These are phyloP conservation scores for Paulownia fortunei DNA, from an alignment of 257 asterid genomes.

Conservation along the genomic window DNA sequence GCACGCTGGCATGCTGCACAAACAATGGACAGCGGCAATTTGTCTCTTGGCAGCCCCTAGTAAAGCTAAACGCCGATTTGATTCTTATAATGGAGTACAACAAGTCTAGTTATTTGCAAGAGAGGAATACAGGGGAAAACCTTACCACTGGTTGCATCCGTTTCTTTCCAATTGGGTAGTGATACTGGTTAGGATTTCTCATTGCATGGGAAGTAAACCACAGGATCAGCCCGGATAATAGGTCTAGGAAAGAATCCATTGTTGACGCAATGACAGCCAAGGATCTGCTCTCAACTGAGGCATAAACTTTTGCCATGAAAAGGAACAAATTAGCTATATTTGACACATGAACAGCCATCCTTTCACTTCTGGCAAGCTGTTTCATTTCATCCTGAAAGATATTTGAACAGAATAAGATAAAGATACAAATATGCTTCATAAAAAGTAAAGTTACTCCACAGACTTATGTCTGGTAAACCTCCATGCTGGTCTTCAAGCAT, in stretches of 20 bases:
- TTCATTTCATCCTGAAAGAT: constrained; percentile 71
- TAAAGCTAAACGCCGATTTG: neutral
- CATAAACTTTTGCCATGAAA: constrained; percentile 77
- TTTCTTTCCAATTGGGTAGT: constrained; percentile 88
- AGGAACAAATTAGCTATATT: constrained; percentile 77
- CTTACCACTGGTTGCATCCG: constrained; percentile 98
- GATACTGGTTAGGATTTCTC: constrained; percentile 77
- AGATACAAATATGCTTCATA: neutral
- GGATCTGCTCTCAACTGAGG: constrained; percentile 85
- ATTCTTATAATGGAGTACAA: neutral
- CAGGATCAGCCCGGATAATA: constrained; percentile 83
- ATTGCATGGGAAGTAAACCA: constrained; percentile 93
- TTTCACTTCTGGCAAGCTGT: constrained; percentile 77
- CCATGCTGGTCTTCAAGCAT: constrained; percentile 7
- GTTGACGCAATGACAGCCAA: constrained; percentile 95
- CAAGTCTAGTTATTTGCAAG: neutral
- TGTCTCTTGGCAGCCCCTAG: neutral
- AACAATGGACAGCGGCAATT: neutral
- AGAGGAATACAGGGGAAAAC: constrained; percentile 7
- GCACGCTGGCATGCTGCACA: neutral
- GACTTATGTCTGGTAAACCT: neutral
- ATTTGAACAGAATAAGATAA: constrained; percentile 24
- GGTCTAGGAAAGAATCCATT: constrained; percentile 86
- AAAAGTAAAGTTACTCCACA: neutral
- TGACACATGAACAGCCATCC: constrained; percentile 70